These are phyloP conservation scores for Blastobotrys parvus DNA, from an alignment of 805 yeast species.

Conservation along the genomic window DNA sequence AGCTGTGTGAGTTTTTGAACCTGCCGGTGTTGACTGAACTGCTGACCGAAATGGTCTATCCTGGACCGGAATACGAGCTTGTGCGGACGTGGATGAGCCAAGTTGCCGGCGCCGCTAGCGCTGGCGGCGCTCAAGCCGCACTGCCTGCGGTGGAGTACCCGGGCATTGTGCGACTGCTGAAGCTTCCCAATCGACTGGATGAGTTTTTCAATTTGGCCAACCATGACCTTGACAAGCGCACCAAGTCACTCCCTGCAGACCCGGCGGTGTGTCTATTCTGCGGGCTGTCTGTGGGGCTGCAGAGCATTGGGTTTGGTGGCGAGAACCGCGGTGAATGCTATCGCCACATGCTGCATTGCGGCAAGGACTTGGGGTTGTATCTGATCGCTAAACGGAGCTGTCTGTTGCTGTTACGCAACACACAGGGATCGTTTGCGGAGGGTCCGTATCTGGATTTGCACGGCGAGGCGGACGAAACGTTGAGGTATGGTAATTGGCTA, in stretches of 20 bases:
- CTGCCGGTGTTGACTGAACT: slow-evolving; percentile 28
- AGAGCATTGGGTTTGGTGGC: slow-evolving; percentile 44
- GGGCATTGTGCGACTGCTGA: slow-evolving; percentile 49
- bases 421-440: slow-evolving; percentile 74
- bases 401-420: slow-evolving; percentile 54
- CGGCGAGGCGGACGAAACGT: slow-evolving; percentile 75
- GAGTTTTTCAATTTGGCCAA: slow-evolving; percentile 45
- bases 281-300: slow-evolving; percentile 60
- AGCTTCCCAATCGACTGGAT: slow-evolving; percentile 61
- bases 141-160: slow-evolving; percentile 46
- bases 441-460: slow-evolving; percentile 82
- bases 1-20: slow-evolving; percentile 43
- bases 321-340: slow-evolving; percentile 69
- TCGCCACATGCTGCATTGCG: slow-evolving; percentile 51
- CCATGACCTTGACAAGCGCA: slow-evolving; percentile 5
- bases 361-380: slow-evolving; percentile 61
- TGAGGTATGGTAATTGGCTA: slow-evolving; percentile 27
- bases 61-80: not conserved
- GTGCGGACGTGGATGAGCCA: slow-evolving; percentile 3
- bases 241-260: slow-evolving; percentile 35
- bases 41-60: slow-evolving; percentile 8
- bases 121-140: slow-evolving; percentile 1
- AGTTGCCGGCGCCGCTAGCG: not conserved
- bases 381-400: slow-evolving; percentile 63
- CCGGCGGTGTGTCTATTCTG: slow-evolving; percentile 87